Evolutionary conservation across 306 rosid species (phyloP), one percentile per base, ranked within the genome.

Genomic region (Glycine tomentella): DNA sequence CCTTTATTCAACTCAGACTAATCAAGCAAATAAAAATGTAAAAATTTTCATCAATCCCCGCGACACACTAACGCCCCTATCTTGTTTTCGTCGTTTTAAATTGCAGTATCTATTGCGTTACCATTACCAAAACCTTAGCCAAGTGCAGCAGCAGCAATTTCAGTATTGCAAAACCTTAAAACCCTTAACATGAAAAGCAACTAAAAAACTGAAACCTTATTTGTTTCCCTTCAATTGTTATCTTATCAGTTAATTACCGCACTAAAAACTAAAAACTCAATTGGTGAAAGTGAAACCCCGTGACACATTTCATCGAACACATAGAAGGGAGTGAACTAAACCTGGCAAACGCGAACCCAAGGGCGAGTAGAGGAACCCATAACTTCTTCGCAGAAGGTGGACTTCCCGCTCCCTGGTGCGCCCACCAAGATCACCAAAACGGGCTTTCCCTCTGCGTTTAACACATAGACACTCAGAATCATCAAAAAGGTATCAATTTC

Each of bases 331-430:
- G 12, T 13, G 25, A 77, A 15, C 38, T 4, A 69, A 25, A 91
- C 99, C 99, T 93, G 99, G 31, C 97, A 95, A 71, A 91, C 84
- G 64, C 97, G 95, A 81, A 85, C 80, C 97, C 97, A 93, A 8
- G 90, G 81, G 53, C 97, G 90, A 44, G 89, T n/a, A 7, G 97
- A 87, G 75, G 89, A 82, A 62, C 84, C 64, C 84, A 91, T 89
- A 46, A 93, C 94, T 36, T 86, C 85, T 50, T 95, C 97, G 53
- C 97, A 90, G 84, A 95, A 95, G 48, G 99, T 93, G 51, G 97
- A 93, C 72, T 93, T 95, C 8, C 99, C 99, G 62, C 97, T 91
- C 4, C 99, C 99, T 0, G 97, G 97, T 17, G 97, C 93, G 12
- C 99, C 99, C 7, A 95, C 90, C 84, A 93, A 72, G 33, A 95